phyloP scores from a whole-genome alignment of 345 rosid genomes.

The Acer yangbiense region DNA sequence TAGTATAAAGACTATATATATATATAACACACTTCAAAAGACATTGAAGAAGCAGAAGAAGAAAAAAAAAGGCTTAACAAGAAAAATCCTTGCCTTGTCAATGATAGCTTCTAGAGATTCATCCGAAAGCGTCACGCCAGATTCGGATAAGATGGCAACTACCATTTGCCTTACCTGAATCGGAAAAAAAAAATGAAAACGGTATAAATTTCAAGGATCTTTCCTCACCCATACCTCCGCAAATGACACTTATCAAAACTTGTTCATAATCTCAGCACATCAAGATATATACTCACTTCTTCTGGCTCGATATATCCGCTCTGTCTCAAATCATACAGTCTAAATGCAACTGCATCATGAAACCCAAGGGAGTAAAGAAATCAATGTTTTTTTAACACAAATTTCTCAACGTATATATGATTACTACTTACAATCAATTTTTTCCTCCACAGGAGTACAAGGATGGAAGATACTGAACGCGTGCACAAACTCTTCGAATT shows the following conservation, averaged over 20 bases:
- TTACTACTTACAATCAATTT: constrained; percentile 38
- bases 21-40: background rate
- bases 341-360: constrained; percentile 40
- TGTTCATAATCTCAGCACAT: background rate
- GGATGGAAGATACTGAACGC: constrained; percentile 41
- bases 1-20: too few relatives aligned
- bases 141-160: constrained; percentile 30
- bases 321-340: constrained; percentile 44
- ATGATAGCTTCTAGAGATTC: constrained; percentile 30
- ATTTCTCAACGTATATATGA: background rate
- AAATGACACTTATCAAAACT: too few relatives aligned
- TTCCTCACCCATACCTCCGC: too few relatives aligned
- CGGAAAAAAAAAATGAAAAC: background rate
- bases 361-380: constrained; percentile 7
- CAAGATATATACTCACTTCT: constrained; percentile 32
- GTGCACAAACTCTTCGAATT: constrained; percentile 40
- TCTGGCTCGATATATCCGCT: constrained; percentile 41
- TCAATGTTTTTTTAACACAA: constrained; percentile 5
- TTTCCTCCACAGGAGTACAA: constrained; percentile 28
- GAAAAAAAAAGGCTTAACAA: background rate
- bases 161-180: constrained; percentile 45
- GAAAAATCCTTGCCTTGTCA: constrained; percentile 23
- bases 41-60: background rate
- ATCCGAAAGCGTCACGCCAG: constrained; percentile 30
- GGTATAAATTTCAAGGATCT: background rate